Conservation (phyloP, 257 asterid genomes). For the Capsicum pubescens region DNA sequence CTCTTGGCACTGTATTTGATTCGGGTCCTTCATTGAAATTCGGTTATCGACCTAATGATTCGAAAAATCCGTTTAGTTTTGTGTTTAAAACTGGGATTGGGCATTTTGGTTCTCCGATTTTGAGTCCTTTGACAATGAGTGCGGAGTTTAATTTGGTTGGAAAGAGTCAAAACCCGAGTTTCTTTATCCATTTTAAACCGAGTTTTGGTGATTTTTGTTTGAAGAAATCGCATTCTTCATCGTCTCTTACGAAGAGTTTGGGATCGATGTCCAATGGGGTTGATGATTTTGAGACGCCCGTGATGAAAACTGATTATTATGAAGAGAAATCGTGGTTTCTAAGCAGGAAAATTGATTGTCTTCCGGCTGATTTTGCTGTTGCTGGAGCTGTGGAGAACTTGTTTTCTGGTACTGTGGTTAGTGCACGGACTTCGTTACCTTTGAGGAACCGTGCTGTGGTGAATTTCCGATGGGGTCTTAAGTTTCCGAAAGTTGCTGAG, state of each 20-base stretch:
- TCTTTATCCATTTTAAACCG: constrained; percentile 86
- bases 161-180: constrained; percentile 67
- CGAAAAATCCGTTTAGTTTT: constrained; percentile 74
- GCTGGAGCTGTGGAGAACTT: constrained; percentile 56
- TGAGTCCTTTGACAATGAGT: constrained; percentile 90
- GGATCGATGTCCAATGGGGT: constrained; percentile 42
- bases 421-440: constrained; percentile 74
- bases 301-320: constrained; percentile 36
- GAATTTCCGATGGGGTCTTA: constrained; percentile 89
- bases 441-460: constrained; percentile 57
- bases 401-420: constrained; percentile 59
- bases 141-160: constrained; percentile 77
- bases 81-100: constrained; percentile 90
- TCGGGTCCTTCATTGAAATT: constrained; percentile 76
- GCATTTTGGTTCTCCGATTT: constrained; percentile 73
- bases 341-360: constrained; percentile 40
- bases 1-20: constrained; percentile 70
- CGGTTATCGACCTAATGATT: constrained; percentile 80
- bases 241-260: constrained; percentile 44
- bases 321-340: constrained; percentile 46
- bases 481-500: constrained; percentile 59
- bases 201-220: constrained; percentile 76
- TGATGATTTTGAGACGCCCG: constrained; percentile 31
- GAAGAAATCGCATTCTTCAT: constrained; percentile 69
- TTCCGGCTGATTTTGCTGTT: constrained; percentile 44